Percentiles rank a stretch among this genome's conserved stretches.
phyloP scores from a whole-genome alignment of 139 green algal genomes.

The Haematococcus sp. region DNA sequence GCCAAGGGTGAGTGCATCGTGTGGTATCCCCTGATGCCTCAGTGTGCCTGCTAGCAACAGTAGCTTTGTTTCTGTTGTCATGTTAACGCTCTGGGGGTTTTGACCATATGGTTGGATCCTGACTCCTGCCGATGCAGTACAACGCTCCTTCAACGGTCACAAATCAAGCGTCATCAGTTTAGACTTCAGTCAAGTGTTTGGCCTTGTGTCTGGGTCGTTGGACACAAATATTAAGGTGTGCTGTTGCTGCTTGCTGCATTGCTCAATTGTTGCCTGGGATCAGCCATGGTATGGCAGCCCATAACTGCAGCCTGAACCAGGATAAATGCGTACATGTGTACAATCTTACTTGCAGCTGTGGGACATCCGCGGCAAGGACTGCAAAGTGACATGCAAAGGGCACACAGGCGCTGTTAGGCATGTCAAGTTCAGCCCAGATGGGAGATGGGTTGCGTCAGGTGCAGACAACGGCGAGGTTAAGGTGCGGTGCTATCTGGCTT shows the following conservation, averaged over 20 bases:
- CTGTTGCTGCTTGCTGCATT: too few relatives aligned
- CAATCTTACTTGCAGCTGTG: slow-evolving; percentile 65
- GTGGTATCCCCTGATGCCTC: neutral
- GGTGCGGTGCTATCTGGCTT: slow-evolving; percentile 28
- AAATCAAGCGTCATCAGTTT: slow-evolving; percentile 61
- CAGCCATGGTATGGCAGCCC: too few relatives aligned
- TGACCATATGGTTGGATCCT: too few relatives aligned
- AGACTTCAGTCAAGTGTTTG: slow-evolving; percentile 63
- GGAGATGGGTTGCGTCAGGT: slow-evolving; percentile 72
- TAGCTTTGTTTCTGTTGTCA: too few relatives aligned
- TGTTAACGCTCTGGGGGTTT: too few relatives aligned
- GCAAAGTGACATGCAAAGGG: slow-evolving; percentile 74
- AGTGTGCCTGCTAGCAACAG: too few relatives aligned
- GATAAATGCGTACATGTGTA: too few relatives aligned
- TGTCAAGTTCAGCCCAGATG: slow-evolving; percentile 75
- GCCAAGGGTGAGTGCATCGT: slow-evolving; percentile 44
- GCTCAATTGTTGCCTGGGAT: too few relatives aligned
- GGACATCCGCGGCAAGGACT: slow-evolving; percentile 68
- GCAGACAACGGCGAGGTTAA: slow-evolving; percentile 72
- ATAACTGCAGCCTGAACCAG: too few relatives aligned
- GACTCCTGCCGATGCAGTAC: slow-evolving; percentile 50
- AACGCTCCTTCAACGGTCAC: slow-evolving; percentile 68
- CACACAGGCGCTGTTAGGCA: slow-evolving; percentile 61
- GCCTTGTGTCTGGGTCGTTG: slow-evolving; percentile 59
- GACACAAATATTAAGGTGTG: slow-evolving; percentile 81